Conservation (phyloP, 371 early-diverging fungal genomes). For the Mortierella sp. region DNA sequence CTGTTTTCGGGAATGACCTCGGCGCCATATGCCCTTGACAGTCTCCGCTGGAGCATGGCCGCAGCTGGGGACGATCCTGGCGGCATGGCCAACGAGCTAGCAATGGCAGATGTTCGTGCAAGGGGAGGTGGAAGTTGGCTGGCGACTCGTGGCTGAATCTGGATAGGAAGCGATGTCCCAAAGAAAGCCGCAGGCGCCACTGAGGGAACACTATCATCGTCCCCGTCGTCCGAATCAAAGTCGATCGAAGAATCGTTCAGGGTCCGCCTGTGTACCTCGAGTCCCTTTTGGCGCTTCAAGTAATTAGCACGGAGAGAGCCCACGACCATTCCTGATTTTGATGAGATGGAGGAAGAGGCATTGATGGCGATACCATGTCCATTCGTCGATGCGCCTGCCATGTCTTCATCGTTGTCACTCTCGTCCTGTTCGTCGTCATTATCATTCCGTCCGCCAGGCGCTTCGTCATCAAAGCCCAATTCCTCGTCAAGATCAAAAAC, state of each 20-base stretch:
- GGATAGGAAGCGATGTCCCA: slow-evolving; percentile 54
- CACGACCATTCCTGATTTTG: slow-evolving; percentile 38
- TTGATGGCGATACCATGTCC: slow-evolving; percentile 24
- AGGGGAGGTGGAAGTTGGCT: slow-evolving; percentile 23
- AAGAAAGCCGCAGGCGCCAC: slow-evolving; percentile 15
- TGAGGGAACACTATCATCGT: slow-evolving; percentile 3
- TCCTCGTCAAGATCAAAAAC: slow-evolving; percentile 56
- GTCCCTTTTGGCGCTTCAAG: slow-evolving; percentile 43
- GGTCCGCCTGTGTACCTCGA: slow-evolving; percentile 23
- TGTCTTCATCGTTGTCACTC: background rate
- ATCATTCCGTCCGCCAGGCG: background rate
- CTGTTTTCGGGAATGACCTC: slow-evolving; percentile 18
- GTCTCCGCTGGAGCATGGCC: slow-evolving; percentile 51
- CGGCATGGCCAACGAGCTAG: slow-evolving; percentile 44
- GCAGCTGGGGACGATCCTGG: slow-evolving; percentile 54
- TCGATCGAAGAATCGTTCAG: slow-evolving; percentile 22
- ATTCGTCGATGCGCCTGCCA: background rate
- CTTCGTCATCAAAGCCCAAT: slow-evolving; percentile 41
- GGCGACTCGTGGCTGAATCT: slow-evolving; percentile 36
- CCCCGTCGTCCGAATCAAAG: slow-evolving; percentile 25
- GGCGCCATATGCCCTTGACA: slow-evolving; percentile 44
- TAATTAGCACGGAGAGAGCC: slow-evolving; percentile 52
- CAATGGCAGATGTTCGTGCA: slow-evolving; percentile 26
- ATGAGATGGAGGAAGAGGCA: slow-evolving; percentile 13
- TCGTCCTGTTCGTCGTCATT: slow-evolving; percentile 16